These are phyloP conservation scores for Colletotrichum eremochloae DNA, from an alignment of 2,329 filamentous ascomycete genomes.

Conservation along the genomic window DNA sequence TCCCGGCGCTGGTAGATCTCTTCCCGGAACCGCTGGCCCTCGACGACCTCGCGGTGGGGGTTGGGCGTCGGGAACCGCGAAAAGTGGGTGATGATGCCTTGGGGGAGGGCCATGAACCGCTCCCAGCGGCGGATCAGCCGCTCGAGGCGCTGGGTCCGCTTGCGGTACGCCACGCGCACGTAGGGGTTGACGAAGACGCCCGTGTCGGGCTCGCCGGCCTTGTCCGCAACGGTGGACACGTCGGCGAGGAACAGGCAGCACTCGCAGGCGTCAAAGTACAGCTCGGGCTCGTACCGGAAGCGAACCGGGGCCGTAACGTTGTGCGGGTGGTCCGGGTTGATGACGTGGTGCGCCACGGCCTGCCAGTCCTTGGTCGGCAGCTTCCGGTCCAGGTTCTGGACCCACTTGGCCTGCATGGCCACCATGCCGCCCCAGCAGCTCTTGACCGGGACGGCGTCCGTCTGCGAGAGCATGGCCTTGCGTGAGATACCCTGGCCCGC, in stretches of 20 bases:
- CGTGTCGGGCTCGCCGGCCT: conserved; percentile 43
- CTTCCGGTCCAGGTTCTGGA: conserved; percentile 58
- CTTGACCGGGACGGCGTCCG: conserved; percentile 75
- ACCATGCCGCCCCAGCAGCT: conserved; percentile 86
- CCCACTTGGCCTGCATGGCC: conserved; percentile 72
- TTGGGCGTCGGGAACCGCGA: conserved; percentile 71
- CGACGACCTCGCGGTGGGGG: conserved; percentile 69
- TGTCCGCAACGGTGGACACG: conserved; percentile 55
- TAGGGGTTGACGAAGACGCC: conserved; percentile 82
- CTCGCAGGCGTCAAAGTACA: conserved; percentile 74
- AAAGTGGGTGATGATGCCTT: conserved; percentile 69
- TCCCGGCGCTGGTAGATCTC: conserved; percentile 60
- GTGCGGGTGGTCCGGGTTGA: conserved; percentile 51
- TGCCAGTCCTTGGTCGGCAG: conserved; percentile 52
- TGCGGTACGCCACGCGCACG: conserved; percentile 77
- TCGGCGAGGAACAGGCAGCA: conserved; percentile 71
- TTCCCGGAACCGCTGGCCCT: conserved; percentile 67
- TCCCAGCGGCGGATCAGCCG: conserved; percentile 73
- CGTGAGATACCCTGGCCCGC: conserved; percentile 67
- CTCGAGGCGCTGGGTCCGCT: conserved; percentile 30
- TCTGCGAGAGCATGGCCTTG: conserved; percentile 71
- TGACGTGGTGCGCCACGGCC: conserved; percentile 44
- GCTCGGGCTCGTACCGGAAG: conserved; percentile 66
- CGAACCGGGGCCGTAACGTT: conserved; percentile 44
- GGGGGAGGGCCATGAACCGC: conserved; percentile 70